phyloP scores from a whole-genome alignment of 257 asterid genomes.

The Solanum chmielewskii region DNA sequence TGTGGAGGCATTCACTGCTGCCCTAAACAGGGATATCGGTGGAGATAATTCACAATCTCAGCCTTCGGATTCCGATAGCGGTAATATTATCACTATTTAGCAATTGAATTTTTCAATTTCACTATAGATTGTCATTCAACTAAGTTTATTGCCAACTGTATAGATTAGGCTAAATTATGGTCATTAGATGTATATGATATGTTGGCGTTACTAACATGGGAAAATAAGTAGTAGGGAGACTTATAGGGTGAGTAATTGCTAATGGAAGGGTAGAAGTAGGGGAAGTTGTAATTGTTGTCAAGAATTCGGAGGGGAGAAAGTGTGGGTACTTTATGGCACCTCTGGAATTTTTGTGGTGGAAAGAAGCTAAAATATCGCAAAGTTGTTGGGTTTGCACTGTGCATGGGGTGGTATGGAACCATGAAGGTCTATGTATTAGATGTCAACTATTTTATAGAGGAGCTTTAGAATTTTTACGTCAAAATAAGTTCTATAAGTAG shows the following conservation, averaged over 20 bases:
- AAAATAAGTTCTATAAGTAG: neutral
- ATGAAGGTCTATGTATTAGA: neutral
- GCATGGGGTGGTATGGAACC: neutral
- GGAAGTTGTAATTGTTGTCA: neutral
- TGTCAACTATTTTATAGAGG: neutral
- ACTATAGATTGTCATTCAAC: neutral
- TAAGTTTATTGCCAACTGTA: neutral
- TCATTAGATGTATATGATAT: neutral
- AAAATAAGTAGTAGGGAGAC: neutral
- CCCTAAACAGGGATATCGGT: conserved; percentile 81
- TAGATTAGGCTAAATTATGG: neutral
- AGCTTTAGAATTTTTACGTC: neutral
- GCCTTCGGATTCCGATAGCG: conserved; percentile 40
- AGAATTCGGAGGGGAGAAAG: neutral
- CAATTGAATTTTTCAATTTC: neutral
- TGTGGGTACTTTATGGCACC: neutral
- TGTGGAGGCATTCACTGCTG: conserved; percentile 92
- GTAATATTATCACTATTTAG: conserved; percentile 6
- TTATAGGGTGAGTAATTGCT: neutral
- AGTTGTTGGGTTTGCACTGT: neutral
- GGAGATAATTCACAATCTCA: conserved; percentile 47
- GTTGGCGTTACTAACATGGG: neutral
- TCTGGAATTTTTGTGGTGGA: neutral
- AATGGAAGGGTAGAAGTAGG: neutral
- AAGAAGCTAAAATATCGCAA: neutral